A percentile compares a stretch with the other conserved stretches of the same genome.
Conservation (phyloP, 2,329 filamentous ascomycete genomes). For the Aspergillus persii region DNA sequence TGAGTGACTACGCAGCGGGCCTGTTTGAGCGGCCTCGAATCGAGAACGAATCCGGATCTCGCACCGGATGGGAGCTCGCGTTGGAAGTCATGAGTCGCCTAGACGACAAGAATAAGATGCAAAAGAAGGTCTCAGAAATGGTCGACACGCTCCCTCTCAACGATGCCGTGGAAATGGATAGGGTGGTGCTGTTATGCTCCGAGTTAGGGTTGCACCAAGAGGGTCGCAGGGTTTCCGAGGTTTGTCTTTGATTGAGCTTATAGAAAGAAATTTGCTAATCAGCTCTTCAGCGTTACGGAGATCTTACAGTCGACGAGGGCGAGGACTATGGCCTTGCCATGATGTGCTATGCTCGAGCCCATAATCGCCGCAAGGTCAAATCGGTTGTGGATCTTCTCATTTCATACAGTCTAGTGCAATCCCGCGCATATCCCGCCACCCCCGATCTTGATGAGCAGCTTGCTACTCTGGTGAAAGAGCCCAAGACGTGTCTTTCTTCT, state of each 20-base stretch:
- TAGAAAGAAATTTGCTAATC: neutral
- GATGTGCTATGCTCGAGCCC: conserved; percentile 86
- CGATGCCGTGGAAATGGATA: conserved; percentile 72
- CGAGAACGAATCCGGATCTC: conserved; percentile 35
- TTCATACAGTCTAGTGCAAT: conserved; percentile 82
- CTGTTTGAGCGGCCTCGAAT: conserved; percentile 45
- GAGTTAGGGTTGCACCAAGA: conserved; percentile 75
- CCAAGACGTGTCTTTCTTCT: conserved; percentile 67
- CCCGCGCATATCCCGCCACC: conserved; percentile 71
- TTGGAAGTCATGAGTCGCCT: conserved; percentile 79
- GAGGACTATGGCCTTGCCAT: conserved; percentile 82
- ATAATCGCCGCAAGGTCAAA: conserved; percentile 73
- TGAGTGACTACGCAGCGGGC: conserved; percentile 71
- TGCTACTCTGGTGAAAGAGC: conserved; percentile 65
- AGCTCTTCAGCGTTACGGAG: conserved; percentile 72
- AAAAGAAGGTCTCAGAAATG: conserved; percentile 71
- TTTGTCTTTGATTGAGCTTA: conserved; percentile 42
- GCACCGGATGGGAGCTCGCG: conserved; percentile 86
- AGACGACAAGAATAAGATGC: conserved; percentile 68
- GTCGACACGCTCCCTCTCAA: conserved; percentile 71
- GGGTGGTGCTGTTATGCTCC: conserved; percentile 74
- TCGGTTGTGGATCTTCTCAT: conserved; percentile 84
- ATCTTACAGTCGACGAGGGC: conserved; percentile 68
- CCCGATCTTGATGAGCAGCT: conserved; percentile 72
- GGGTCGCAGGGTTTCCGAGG: conserved; percentile 78